Conservation (phyloP, 2,329 filamentous ascomycete species). For the Colletotrichum nymphaeae region DNA sequence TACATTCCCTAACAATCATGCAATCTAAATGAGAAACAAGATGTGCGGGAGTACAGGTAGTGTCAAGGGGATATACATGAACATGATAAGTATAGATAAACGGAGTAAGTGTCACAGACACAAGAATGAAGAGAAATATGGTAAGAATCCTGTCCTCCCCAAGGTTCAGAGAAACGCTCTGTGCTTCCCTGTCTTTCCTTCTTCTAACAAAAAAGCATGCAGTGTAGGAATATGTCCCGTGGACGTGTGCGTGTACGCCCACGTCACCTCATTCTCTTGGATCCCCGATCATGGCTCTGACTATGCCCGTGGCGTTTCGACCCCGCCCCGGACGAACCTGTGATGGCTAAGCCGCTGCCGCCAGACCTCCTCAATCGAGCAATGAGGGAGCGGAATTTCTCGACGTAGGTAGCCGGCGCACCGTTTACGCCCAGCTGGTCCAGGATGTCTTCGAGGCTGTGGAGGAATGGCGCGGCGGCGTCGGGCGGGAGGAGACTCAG, state of each 20-base stretch:
- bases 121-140: background rate
- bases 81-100: constrained; percentile 2
- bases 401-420: constrained; percentile 49
- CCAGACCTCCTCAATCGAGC: constrained; percentile 41
- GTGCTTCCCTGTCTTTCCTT: background rate
- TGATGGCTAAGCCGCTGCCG: constrained; percentile 40
- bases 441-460: constrained; percentile 48
- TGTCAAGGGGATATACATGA: background rate
- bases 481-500: constrained; percentile 55
- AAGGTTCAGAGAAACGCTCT: background rate
- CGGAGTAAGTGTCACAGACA: constrained; percentile 8
- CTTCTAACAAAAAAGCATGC: background rate
- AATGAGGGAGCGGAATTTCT: constrained; percentile 47
- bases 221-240: background rate
- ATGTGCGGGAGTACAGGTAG: background rate
- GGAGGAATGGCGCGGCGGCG: constrained; percentile 55
- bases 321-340: constrained; percentile 36
- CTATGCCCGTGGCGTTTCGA: constrained; percentile 46
- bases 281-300: constrained; percentile 41
- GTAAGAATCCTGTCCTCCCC: background rate
- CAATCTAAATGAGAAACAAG: background rate
- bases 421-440: constrained; percentile 47
- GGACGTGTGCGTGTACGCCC: background rate
- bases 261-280: constrained; percentile 49
- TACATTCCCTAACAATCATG: background rate